Percentiles rank a stretch among this genome's conserved stretches.
Conservation (phyloP, 2,329 filamentous ascomycete species). For the Pseudonectria buxi region DNA sequence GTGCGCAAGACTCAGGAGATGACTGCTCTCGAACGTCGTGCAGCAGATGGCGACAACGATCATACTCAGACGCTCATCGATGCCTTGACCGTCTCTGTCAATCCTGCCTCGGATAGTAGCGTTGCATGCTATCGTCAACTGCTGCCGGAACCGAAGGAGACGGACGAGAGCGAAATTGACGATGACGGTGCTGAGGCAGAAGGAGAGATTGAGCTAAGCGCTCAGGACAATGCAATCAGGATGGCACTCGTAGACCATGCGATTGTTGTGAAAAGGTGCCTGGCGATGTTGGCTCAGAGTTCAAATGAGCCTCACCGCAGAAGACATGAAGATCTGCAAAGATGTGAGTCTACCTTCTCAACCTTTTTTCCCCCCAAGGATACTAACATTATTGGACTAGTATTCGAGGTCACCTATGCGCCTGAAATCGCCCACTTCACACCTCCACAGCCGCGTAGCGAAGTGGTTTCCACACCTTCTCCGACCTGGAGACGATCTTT, state of each 20-base stretch:
- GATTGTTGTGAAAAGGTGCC: constrained; percentile 75
- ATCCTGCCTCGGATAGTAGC: constrained; percentile 66
- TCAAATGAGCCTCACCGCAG: constrained; percentile 51
- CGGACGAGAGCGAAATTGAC: constrained; percentile 31
- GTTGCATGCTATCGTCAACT: constrained; percentile 72
- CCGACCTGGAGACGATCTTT: constrained; percentile 44
- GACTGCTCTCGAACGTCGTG: constrained; percentile 64
- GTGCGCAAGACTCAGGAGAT: constrained; percentile 87
- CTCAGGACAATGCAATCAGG: constrained; percentile 71
- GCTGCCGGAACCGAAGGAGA: constrained; percentile 47
- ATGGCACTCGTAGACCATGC: constrained; percentile 86
- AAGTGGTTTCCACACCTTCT: constrained; percentile 35
- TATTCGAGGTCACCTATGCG: constrained; percentile 56
- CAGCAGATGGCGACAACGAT: constrained; percentile 65
- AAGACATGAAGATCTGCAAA: constrained; percentile 53
- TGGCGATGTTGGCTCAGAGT: constrained; percentile 62
- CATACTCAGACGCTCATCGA: constrained; percentile 64
- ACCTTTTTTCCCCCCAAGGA: background rate
- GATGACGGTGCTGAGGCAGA: constrained; percentile 37
- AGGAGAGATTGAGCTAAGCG: constrained; percentile 42
- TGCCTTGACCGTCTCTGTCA: constrained; percentile 69
- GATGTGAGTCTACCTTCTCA: constrained; percentile 52
- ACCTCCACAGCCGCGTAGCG: constrained; percentile 38
- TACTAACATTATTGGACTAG: constrained; percentile 30
- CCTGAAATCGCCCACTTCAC: constrained; percentile 59